A percentile compares a stretch with the other conserved stretches of the same genome.
Conservation (phyloP, 768 basidiomycete genomes). For the Lentinula guzmanii region DNA sequence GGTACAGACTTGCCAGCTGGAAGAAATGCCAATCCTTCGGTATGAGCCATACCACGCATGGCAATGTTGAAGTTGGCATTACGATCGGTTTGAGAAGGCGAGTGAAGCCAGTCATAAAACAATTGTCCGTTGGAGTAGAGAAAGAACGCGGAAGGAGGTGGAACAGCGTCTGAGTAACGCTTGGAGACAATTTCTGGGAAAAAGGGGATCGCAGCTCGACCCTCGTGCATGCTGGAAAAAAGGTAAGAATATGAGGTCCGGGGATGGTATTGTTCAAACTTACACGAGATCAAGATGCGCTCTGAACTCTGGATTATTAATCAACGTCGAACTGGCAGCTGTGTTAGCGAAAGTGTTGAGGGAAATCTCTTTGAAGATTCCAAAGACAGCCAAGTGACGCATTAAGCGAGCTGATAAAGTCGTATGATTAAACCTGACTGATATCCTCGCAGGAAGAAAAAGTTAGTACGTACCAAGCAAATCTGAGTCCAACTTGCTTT, state of each 20-base stretch:
- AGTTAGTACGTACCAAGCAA: neutral
- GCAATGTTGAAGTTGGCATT: conserved; percentile 8
- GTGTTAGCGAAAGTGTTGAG: conserved; percentile 5
- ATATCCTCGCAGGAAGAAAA: neutral
- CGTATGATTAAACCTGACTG: too few relatives aligned
- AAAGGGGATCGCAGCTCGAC: conserved; percentile 4
- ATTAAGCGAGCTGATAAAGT: conserved; percentile 4
- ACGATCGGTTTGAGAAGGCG: conserved; percentile 1
- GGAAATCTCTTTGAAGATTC: conserved; percentile 7
- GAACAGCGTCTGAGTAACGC: neutral
- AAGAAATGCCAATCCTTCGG: conserved; percentile 8
- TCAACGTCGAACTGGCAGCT: conserved; percentile 1
- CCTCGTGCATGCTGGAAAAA: conserved; percentile 7
- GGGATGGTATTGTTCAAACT: neutral
- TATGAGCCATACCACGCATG: conserved; percentile 8
- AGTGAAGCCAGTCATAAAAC: conserved; percentile 9
- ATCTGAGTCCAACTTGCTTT: neutral
- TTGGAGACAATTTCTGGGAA: conserved; percentile 6
- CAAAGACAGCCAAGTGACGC: conserved; percentile 5
- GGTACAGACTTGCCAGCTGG: neutral
- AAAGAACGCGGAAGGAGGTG: conserved; percentile 6
- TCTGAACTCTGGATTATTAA: conserved; percentile 4
- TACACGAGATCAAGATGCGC: conserved; percentile 10
- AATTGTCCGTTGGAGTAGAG: conserved; percentile 2
- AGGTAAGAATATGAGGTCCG: neutral